These are phyloP conservation scores for Ceratocystis colombiana DNA, from an alignment of 2,329 filamentous ascomycete species.

Conservation along the genomic window DNA sequence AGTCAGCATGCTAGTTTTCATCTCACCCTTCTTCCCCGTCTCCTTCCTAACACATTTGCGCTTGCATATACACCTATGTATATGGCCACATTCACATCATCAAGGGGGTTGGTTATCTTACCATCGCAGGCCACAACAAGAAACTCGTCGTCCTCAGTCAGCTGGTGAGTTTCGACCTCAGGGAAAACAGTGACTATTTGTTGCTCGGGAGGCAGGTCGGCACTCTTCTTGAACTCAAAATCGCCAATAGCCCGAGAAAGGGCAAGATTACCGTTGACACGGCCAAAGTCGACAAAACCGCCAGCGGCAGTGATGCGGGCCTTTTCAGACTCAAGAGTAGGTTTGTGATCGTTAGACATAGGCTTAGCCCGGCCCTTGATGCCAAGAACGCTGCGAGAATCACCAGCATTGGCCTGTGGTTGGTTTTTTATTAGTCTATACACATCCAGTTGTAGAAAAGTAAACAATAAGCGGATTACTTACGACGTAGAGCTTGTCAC, in stretches of 20 bases:
- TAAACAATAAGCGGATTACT: constrained; percentile 37
- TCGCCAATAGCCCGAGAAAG: constrained; percentile 95
- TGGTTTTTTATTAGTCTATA: background rate
- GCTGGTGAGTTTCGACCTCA: constrained; percentile 83
- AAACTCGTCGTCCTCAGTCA: constrained; percentile 91
- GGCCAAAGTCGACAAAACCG: constrained; percentile 95
- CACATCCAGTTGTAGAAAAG: background rate
- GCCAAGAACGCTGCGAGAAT: constrained; percentile 87
- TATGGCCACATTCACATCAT: background rate
- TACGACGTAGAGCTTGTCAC: constrained; percentile 91
- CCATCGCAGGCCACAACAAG: constrained; percentile 86
- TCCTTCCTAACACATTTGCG: background rate
- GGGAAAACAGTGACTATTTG: constrained; percentile 97
- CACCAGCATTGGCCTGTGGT: constrained; percentile 81
- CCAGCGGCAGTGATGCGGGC: constrained; percentile 90
- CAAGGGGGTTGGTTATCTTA: constrained; percentile 37
- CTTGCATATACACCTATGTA: too few species aligned
- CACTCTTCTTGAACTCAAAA: constrained; percentile 99
- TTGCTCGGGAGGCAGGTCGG: constrained; percentile 91
- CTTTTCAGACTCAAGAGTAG: constrained; percentile 96
- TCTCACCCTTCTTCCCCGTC: background rate
- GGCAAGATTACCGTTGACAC: constrained; percentile 95
- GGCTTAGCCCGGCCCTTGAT: constrained; percentile 97
- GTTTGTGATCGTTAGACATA: constrained; percentile 98
- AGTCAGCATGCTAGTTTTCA: background rate